Evolutionary conservation across 176 grass and related monocot species (phyloP).

Genomic region (Lolium multiflorum): DNA sequence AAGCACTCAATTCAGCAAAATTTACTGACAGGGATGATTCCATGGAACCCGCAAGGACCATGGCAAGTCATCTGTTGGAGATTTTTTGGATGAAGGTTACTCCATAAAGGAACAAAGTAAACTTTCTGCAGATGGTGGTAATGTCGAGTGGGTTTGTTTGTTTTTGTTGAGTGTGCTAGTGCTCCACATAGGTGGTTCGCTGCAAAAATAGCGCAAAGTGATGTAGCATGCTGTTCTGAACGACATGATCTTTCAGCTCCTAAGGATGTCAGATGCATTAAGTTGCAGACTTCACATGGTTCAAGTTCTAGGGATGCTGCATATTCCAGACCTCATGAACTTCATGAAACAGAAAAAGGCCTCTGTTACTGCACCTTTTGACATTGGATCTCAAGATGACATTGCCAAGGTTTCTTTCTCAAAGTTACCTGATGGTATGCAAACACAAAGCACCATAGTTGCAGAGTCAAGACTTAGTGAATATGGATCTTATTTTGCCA

Average conservation of each 20-base stretch:
- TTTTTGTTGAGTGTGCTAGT: constrained; percentile 47
- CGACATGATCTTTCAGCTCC: constrained; percentile 11
- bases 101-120: constrained; percentile 16
- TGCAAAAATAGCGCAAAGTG: constrained; percentile 1
- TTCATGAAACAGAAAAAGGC: not conserved
- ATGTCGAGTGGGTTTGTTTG: constrained; percentile 28
- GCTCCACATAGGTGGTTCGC: not conserved
- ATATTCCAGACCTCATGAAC: constrained; percentile 12
- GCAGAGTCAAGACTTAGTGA: constrained; percentile 1
- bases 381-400: constrained; percentile 10
- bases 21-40: not conserved
- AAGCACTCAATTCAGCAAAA: not conserved
- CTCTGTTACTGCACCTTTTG: constrained; percentile 21
- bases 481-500: not conserved
- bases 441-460: not conserved
- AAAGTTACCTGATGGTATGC: constrained; percentile 23
- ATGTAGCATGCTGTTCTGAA: not conserved
- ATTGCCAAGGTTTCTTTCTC: constrained; percentile 8
- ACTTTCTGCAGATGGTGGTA: constrained; percentile 11
- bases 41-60: not conserved
- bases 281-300: constrained; percentile 25
- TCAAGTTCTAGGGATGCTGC: constrained; percentile 12
- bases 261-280: not conserved
- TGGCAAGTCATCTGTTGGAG: not conserved
- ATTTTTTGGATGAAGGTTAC: constrained; percentile 27